Base-by-base conservation (phyloP, 345 rosid species). In the Salix udensis region DNA sequence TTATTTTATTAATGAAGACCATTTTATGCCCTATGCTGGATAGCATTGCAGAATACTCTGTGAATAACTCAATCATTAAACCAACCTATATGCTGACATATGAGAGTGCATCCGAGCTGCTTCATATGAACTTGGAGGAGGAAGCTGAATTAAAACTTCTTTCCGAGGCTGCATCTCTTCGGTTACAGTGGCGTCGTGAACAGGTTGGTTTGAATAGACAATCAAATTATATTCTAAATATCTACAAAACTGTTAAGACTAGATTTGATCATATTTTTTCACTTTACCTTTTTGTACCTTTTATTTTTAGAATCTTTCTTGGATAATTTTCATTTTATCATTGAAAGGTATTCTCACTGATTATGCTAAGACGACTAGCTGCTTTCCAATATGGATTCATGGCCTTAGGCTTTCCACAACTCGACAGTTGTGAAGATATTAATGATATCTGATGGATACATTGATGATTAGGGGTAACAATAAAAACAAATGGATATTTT, bases 11-110 rank as follows among this genome's bases (percentile, higher is more conserved):
- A 36, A 74, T 66, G n/a, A 68, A 72, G 40, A 65, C 61, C 50
- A 70, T 80, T 62, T 76, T 65, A 64, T 68, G 65, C 28, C 73
- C 21, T 58, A 13, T 79, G 19, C 83, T 78, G 75, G 65, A 77
- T 81, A 95, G 98, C 84, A 91, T 95, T 87, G 93, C 91, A 83
- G 97, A 95, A 80, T 91, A 86, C 82, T 83, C 93, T 7, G 93
- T 95, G 72, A 85, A 84, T 66, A 95, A 89, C 84, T 89, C 98
- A 15, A 78, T 88, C 76, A 88, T 95, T 70, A 91, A 86, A 77
- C 97, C 98, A 73, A 93, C 98, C 46, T 95, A 95, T 83, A 93
- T 95, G 97, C 88, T 95, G 89, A 95, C 98, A 13, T 93, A 95
- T 65, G 97, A 93, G 80, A 95, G 98, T 87, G 98, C 98, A 46